A percentile compares a stretch with the other conserved stretches of the same genome.
Conservation (phyloP, 306 rosid species). For the Echinosophora koreensis region DNA sequence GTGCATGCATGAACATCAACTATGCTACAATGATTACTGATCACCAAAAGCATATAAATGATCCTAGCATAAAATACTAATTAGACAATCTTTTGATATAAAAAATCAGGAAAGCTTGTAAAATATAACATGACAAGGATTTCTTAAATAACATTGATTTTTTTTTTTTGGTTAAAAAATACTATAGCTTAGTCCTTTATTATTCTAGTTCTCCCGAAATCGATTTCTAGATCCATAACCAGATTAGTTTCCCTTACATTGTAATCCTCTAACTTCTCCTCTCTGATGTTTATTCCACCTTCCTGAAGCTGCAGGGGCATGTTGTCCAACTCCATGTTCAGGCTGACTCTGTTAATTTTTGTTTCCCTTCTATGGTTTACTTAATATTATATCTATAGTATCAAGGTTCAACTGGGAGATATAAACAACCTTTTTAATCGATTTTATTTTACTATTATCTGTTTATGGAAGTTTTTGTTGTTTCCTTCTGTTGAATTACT, state of each 20-base stretch:
- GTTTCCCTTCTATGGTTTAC: background rate
- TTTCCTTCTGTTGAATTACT: background rate
- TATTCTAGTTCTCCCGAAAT: background rate
- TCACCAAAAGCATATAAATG: background rate
- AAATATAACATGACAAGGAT: background rate
- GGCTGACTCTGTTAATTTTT: background rate
- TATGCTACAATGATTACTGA: background rate
- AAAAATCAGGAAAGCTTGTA: background rate
- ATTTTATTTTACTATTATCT: background rate
- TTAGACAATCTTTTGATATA: background rate
- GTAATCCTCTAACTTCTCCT: background rate
- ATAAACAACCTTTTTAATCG: background rate
- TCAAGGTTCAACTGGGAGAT: background rate
- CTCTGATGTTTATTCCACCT: background rate
- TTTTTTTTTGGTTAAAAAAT: too few relatives aligned
- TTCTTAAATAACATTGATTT: too few relatives aligned
- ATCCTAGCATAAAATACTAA: background rate
- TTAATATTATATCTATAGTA: background rate
- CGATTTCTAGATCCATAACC: background rate
- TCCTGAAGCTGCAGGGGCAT: background rate
- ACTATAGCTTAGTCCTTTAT: too few relatives aligned
- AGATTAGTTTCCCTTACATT: background rate
- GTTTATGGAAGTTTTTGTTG: background rate
- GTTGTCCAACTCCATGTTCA: background rate
- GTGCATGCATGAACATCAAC: background rate